phyloP scores from a whole-genome alignment of 179 eudicot genomes.

The Nepenthes alata region DNA sequence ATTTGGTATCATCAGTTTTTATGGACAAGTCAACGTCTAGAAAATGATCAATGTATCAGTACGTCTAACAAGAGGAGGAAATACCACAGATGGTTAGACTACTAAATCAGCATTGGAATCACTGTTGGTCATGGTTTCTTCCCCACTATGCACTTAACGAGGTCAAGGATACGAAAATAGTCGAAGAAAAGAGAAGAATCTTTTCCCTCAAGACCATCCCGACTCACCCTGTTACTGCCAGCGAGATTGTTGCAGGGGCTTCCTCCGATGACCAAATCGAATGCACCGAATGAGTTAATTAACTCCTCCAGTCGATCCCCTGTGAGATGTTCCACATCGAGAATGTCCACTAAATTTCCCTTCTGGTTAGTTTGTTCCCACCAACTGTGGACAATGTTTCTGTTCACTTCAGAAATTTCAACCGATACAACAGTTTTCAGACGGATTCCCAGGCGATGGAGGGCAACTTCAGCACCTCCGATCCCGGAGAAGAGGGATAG shows the following conservation, averaged over 20 bases:
- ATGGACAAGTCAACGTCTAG: no score
- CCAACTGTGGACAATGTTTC: constrained; percentile 50
- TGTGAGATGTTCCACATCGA: constrained; percentile 34
- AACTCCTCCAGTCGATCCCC: constrained; percentile 19
- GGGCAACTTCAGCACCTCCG: constrained; percentile 84
- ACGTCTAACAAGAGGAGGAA: no score
- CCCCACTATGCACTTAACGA: constrained; percentile 28
- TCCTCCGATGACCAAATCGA: constrained; percentile 75
- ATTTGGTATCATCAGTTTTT: no score
- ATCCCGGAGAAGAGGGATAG: constrained; percentile 80
- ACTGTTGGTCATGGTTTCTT: neutral
- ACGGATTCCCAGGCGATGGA: constrained; percentile 53
- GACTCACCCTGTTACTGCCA: constrained; percentile 57
- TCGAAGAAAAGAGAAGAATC: constrained; percentile 60
- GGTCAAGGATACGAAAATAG: constrained; percentile 42
- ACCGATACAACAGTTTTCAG: constrained; percentile 60
- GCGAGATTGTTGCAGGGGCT: constrained; percentile 81
- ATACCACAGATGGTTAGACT: no score
- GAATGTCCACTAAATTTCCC: constrained; percentile 39
- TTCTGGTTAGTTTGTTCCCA: constrained; percentile 70
- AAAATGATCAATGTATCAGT: no score
- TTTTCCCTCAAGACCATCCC: constrained; percentile 67
- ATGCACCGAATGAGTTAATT: constrained; percentile 30
- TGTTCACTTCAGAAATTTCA: constrained; percentile 44
- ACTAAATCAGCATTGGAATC: no score